Conservation (phyloP, 164 flowering plant genomes). For the Macadamia tetraphylla region DNA sequence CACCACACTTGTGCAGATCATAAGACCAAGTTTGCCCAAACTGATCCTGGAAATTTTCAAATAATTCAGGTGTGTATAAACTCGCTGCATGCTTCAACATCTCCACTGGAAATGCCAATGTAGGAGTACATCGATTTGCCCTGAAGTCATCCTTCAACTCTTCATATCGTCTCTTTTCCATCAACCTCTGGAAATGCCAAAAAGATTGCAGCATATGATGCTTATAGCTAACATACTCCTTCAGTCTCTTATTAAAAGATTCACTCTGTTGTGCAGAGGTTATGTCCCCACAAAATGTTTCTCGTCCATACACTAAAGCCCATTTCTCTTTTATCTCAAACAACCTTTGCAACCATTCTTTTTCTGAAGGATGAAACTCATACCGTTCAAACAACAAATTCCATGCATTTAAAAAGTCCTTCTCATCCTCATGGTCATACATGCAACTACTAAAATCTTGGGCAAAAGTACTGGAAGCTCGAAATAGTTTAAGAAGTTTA, state of each 20-base stretch:
- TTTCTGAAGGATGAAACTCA: background rate
- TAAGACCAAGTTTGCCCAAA: background rate
- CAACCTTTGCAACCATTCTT: slow-evolving; percentile 1
- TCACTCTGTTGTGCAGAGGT: background rate
- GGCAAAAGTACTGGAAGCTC: background rate
- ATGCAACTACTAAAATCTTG: slow-evolving; percentile 3
- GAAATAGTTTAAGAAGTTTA: background rate
- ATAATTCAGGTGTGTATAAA: slow-evolving; percentile 1
- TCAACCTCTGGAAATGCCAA: background rate
- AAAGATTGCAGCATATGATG: background rate
- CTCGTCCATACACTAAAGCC: slow-evolving; percentile 1
- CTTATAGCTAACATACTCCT: background rate
- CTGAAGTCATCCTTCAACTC: background rate
- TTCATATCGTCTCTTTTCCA: background rate
- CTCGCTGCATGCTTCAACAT: slow-evolving; percentile 3
- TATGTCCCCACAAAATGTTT: slow-evolving; percentile 5
- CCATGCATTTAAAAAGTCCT: background rate
- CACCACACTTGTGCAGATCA: background rate
- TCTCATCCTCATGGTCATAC: slow-evolving; percentile 4
- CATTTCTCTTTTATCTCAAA: slow-evolving; percentile 1
- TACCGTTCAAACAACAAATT: background rate
- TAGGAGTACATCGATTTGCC: background rate
- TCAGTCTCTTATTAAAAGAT: background rate
- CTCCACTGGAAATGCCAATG: background rate
- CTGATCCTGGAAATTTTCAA: background rate